Conservation (phyloP, 139 green algal genomes). For the Chlorella sp. region DNA sequence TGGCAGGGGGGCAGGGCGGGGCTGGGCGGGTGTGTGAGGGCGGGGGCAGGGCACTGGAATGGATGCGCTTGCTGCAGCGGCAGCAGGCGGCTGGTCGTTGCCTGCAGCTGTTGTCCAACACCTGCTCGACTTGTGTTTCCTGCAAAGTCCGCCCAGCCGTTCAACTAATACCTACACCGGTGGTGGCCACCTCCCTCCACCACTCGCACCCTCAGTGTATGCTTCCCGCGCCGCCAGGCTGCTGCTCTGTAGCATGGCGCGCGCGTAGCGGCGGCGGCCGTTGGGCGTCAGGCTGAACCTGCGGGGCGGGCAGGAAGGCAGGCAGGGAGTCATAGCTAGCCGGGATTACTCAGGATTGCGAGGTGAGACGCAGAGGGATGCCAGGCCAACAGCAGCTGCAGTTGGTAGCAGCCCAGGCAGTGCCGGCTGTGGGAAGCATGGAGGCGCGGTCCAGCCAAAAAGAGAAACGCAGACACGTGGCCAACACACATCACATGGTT, state of each 20-base stretch:
- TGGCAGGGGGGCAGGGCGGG: not conserved
- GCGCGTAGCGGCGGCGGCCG: not conserved
- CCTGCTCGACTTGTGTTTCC: no score
- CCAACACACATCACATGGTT: not conserved
- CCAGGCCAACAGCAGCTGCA: not conserved
- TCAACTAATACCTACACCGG: no score
- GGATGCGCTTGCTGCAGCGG: not conserved
- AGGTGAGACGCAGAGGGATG: not conserved
- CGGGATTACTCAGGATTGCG: not conserved
- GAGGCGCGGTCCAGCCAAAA: not conserved
- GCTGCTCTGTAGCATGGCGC: not conserved
- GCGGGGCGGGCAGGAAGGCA: not conserved
- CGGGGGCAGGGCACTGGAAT: not conserved
- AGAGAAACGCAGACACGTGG: no score
- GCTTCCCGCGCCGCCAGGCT: not conserved
- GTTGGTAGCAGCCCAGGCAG: not conserved
- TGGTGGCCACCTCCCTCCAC: not conserved
- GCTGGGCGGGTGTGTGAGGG: not conserved
- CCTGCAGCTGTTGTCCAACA: not conserved
- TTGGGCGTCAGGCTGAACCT: slow-evolving; percentile 37
- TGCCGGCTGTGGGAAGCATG: not conserved
- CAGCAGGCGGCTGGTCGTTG: not conserved
- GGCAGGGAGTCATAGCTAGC: no score
- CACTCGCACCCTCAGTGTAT: not conserved
- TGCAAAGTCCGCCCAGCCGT: no score